Percentiles rank a stretch among this genome's conserved stretches.
phyloP scores from a whole-genome alignment of 192 early-diverging fungal genomes.

The Gigaspora rosea region DNA sequence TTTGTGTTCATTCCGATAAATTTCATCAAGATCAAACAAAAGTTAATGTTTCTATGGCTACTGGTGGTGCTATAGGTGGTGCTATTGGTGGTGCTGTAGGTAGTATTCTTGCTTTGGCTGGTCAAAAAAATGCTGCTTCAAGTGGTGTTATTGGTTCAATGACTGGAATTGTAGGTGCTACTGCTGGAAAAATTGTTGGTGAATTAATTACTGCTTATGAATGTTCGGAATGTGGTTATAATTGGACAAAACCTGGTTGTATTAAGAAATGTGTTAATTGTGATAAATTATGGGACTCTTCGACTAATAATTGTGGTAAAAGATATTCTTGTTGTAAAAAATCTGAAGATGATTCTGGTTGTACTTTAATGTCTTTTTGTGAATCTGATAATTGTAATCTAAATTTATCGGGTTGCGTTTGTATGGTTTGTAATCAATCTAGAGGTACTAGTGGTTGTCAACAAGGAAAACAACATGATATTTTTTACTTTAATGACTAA shows the following conservation, averaged over 20 bases:
- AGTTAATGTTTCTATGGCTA: background rate
- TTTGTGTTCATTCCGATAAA: conserved; percentile 8
- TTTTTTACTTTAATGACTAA: no score
- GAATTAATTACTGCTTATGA: background rate
- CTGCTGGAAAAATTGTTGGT: background rate
- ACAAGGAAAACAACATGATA: no score
- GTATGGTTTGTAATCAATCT: no score
- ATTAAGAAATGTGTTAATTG: background rate
- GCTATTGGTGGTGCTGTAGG: background rate
- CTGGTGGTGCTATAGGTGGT: background rate
- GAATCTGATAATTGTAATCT: no score
- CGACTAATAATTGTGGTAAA: background rate
- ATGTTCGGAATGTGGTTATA: background rate
- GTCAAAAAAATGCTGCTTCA: background rate
- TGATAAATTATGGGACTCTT: background rate
- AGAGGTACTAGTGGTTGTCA: no score
- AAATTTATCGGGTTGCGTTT: no score
- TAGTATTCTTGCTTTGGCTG: background rate
- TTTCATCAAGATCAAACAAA: background rate
- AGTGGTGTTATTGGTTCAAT: no score
- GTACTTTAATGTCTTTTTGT: background rate
- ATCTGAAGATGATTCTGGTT: background rate
- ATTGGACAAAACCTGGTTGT: background rate
- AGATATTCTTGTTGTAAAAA: background rate
- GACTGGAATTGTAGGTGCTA: background rate